phyloP scores from a whole-genome alignment of 441 rosid species.

The Rhodomyrtus psidioides region DNA sequence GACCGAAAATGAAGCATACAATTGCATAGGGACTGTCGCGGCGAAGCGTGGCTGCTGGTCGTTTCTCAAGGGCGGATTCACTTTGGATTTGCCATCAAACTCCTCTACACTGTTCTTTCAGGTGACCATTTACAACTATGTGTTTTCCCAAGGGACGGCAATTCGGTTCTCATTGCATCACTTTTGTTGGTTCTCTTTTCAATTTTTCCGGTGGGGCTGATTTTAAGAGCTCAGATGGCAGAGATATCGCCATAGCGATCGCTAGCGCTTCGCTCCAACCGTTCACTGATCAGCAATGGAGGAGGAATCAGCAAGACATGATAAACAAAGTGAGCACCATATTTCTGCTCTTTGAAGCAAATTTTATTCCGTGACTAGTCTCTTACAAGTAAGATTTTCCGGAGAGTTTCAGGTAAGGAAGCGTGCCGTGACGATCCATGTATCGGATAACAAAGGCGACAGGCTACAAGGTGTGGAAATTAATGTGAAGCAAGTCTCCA shows the following conservation, averaged over 20 bases:
- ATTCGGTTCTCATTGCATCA: background rate
- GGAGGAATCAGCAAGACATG: slow-evolving; percentile 40
- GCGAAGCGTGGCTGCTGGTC: slow-evolving; percentile 76
- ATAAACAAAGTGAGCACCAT: slow-evolving; percentile 35
- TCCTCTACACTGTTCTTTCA: slow-evolving; percentile 37
- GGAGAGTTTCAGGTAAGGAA: slow-evolving; percentile 44
- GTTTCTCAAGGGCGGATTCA: slow-evolving; percentile 87
- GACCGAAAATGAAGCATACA: slow-evolving; percentile 25
- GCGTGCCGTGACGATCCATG: slow-evolving; percentile 60
- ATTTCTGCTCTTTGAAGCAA: background rate
- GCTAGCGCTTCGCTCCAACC: slow-evolving; percentile 58
- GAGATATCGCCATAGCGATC: slow-evolving; percentile 21
- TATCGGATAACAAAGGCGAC: slow-evolving; percentile 42
- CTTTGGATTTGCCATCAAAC: slow-evolving; percentile 38
- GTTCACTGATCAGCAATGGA: slow-evolving; percentile 66
- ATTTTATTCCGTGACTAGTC: background rate
- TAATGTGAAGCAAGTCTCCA: slow-evolving; percentile 45
- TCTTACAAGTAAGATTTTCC: background rate
- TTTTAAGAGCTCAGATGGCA: slow-evolving; percentile 26
- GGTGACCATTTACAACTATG: slow-evolving; percentile 11
- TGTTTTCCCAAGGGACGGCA: background rate
- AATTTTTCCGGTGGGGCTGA: background rate
- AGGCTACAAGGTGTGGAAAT: slow-evolving; percentile 44
- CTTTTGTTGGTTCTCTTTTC: background rate
- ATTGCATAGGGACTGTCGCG: slow-evolving; percentile 60